A percentile compares a stretch with the other conserved stretches of the same genome.
phyloP scores from a whole-genome alignment of 108 stramenopile genomes.

The Ochromonas danica region DNA sequence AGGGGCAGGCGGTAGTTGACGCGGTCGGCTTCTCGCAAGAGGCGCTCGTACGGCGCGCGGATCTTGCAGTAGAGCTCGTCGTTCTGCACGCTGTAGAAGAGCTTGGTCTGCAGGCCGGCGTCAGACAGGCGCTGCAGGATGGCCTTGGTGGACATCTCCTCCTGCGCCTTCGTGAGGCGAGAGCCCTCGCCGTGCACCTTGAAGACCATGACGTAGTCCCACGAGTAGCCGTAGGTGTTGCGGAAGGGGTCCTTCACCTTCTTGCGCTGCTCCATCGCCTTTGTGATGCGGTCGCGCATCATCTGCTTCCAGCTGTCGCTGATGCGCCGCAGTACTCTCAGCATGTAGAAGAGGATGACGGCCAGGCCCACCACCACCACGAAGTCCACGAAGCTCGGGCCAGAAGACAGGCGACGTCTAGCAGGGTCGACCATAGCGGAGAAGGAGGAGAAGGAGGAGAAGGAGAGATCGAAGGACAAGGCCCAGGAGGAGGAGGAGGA shows the following conservation, averaged over 20 bases:
- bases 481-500: no score
- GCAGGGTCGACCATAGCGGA: no score
- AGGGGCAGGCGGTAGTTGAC: not conserved
- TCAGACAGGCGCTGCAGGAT: not conserved
- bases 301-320: slow-evolving; percentile 31
- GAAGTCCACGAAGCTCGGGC: slow-evolving; percentile 21
- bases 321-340: not conserved
- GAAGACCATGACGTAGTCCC: slow-evolving; percentile 17
- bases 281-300: slow-evolving; percentile 5
- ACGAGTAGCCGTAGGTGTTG: slow-evolving; percentile 27
- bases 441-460: no score
- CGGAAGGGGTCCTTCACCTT: slow-evolving; percentile 28
- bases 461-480: no score
- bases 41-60: slow-evolving; percentile 46
- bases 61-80: slow-evolving; percentile 47
- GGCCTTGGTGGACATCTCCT: not conserved
- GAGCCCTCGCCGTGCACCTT: not conserved
- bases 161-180: not conserved
- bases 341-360: slow-evolving; percentile 2
- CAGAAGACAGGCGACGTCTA: not conserved
- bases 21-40: slow-evolving; percentile 45
- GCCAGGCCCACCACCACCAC: slow-evolving; percentile 20
- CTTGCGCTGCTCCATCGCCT: not conserved
- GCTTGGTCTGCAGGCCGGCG: slow-evolving; percentile 30
- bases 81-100: slow-evolving; percentile 8